phyloP scores from a whole-genome alignment of 257 asterid genomes.

The Solanum microdontum region DNA sequence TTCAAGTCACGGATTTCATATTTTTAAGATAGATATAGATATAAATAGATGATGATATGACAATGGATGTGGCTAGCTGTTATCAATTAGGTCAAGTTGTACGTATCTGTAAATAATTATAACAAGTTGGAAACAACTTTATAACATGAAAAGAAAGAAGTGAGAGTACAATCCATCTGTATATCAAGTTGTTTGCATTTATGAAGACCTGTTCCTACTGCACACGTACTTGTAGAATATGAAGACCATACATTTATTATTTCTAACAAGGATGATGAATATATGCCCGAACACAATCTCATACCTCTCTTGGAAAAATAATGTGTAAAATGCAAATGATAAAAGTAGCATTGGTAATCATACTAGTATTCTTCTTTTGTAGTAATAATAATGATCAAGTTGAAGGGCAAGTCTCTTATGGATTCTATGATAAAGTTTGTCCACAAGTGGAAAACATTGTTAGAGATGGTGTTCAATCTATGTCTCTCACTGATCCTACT shows the following conservation, averaged over 20 bases:
- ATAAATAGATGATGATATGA: no score
- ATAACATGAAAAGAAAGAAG: no score
- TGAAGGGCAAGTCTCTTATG: constrained; percentile 5
- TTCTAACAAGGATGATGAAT: background rate
- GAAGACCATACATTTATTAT: background rate
- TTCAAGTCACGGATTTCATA: no score
- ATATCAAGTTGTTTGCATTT: background rate
- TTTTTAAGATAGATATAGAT: no score
- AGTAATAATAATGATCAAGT: background rate
- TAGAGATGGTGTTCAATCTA: constrained; percentile 14
- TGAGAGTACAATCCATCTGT: no score
- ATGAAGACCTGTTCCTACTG: background rate
- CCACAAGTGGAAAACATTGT: constrained; percentile 33
- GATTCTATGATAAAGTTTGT: constrained; percentile 24
- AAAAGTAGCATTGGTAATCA: background rate
- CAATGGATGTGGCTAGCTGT: background rate
- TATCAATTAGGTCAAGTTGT: background rate
- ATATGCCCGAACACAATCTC: background rate
- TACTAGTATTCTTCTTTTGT: background rate
- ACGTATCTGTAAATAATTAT: no score
- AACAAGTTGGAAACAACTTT: no score
- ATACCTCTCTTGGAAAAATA: background rate
- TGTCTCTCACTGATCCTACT: constrained; percentile 28
- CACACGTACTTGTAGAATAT: background rate
- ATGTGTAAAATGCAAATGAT: background rate